Base-by-base conservation (phyloP, 2,329 filamentous ascomycete genomes). In the Phaeosphaeria sp. region DNA sequence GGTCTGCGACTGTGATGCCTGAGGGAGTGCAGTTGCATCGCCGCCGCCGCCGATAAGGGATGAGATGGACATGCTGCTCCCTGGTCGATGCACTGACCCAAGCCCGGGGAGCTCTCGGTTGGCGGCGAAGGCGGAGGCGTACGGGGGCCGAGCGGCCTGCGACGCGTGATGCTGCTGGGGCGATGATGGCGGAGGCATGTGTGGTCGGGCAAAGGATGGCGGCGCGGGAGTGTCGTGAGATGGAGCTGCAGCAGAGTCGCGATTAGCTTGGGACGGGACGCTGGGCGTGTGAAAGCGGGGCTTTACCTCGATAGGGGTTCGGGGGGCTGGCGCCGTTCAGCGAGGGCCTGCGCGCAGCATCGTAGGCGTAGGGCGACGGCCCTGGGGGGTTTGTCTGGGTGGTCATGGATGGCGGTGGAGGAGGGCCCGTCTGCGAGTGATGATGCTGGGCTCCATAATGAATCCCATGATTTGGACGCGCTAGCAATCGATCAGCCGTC, bases 51-150 rank as follows among this genome's bases (percentile, higher is more conserved):
- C 89, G 58, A 91, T 83, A 77, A 91, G 85, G 46, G 88, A 88
- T n/a, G 87, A 89, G 75, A 91, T 90, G 47, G 89, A 90, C 88
- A 91, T 90, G 77, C 86, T 88, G 69, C 85, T 85, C 52, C 84
- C 84, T 13, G 85, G 84, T 58, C 87, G 82, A 72, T 85, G 81
- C 55, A 80, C 75, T 21, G 83, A 79, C 21, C 78, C 79, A 44
- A 84, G 70, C 18, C 80, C 78, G 49, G 85, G 82, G 48, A 85
- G 79, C 63, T 90, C 87, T 70, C 87, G 84, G 58, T 80, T 78
- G 23, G 75, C 77, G 51, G 78, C 75, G 63, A 84, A 84, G 42
- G 57, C 64, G 39, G 62, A 56, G 17, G 65, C 33, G 46, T 79
- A 79, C 4, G 82, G 78, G 27, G 82, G 75, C 49, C 82, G 79